phyloP scores from a whole-genome alignment of 768 basidiomycete genomes.

The Lentinula edodes region DNA sequence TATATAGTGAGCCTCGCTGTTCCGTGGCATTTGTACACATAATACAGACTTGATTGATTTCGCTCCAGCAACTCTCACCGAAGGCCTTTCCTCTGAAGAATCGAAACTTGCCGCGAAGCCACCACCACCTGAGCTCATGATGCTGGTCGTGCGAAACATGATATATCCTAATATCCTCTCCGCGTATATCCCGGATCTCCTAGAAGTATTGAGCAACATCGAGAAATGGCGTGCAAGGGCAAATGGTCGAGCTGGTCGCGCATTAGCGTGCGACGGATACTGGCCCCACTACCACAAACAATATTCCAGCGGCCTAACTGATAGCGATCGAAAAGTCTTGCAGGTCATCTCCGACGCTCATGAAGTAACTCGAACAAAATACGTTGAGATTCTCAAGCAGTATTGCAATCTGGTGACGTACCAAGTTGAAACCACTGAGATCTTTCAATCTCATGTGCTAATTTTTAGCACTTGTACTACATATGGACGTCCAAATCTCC shows the following conservation, averaged over 20 bases:
- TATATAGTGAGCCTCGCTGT: not conserved
- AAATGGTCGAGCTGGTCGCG: not conserved
- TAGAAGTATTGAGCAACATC: not conserved
- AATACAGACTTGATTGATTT: not conserved
- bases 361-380: not conserved
- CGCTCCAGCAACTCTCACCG: not conserved
- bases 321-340: not conserved
- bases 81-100: not conserved
- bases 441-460: not conserved
- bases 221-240: not conserved
- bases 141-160: not conserved
- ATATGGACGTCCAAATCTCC: not conserved
- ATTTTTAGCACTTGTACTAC: not conserved
- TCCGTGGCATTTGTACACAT: not conserved
- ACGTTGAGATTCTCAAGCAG: not conserved
- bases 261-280: not conserved
- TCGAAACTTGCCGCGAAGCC: not conserved
- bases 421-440: not conserved
- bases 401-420: not conserved
- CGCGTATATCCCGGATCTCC: not conserved
- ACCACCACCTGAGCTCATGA: not conserved
- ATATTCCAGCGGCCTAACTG: not conserved
- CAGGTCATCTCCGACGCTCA: not conserved
- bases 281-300: not conserved
- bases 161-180: slow-evolving; percentile 2